These are phyloP conservation scores for Maudiozyma serrabonitensis DNA, from an alignment of 805 yeast genomes.

Conservation along the genomic window DNA sequence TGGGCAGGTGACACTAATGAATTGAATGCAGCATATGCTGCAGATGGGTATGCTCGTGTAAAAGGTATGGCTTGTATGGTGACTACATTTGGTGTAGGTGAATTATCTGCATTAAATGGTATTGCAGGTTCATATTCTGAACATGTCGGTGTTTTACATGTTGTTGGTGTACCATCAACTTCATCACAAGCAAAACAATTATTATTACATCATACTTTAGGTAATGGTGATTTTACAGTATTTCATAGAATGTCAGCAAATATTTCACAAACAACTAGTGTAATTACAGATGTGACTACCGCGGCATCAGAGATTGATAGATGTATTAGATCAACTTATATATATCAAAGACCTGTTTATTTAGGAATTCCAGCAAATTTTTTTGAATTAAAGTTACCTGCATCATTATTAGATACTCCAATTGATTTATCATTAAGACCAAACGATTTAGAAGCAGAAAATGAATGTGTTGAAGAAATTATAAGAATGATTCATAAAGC, in stretches of 20 bases:
- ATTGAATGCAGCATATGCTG: slow-evolving; percentile 72
- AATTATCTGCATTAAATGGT: slow-evolving; percentile 71
- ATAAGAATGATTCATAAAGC: slow-evolving; percentile 41
- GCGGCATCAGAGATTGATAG: slow-evolving; percentile 60
- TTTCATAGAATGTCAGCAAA: slow-evolving; percentile 61
- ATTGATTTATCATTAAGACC: slow-evolving; percentile 43
- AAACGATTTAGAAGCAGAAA: slow-evolving; percentile 46
- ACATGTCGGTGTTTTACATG: slow-evolving; percentile 73
- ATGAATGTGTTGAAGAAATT: slow-evolving; percentile 43
- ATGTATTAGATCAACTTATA: slow-evolving; percentile 52
- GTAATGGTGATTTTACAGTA: slow-evolving; percentile 63
- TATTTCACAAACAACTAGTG: slow-evolving; percentile 49
- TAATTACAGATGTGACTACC: slow-evolving; percentile 45
- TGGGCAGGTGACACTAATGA: slow-evolving; percentile 91
- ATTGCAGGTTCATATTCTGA: slow-evolving; percentile 83
- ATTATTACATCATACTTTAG: slow-evolving; percentile 64
- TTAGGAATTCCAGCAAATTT: slow-evolving; percentile 67
- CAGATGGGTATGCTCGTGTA: slow-evolving; percentile 78
- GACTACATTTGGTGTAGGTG: slow-evolving; percentile 88
- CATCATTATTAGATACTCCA: slow-evolving; percentile 44
- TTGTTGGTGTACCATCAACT: slow-evolving; percentile 76
- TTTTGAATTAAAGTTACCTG: slow-evolving; percentile 47
- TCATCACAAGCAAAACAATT: slow-evolving; percentile 55
- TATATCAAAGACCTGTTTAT: slow-evolving; percentile 64
- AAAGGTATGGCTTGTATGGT: slow-evolving; percentile 63